Percentiles rank a stretch among this genome's conserved stretches.
phyloP scores from a whole-genome alignment of 352 stramenopile genomes.

The Phytophthora nicotianae region DNA sequence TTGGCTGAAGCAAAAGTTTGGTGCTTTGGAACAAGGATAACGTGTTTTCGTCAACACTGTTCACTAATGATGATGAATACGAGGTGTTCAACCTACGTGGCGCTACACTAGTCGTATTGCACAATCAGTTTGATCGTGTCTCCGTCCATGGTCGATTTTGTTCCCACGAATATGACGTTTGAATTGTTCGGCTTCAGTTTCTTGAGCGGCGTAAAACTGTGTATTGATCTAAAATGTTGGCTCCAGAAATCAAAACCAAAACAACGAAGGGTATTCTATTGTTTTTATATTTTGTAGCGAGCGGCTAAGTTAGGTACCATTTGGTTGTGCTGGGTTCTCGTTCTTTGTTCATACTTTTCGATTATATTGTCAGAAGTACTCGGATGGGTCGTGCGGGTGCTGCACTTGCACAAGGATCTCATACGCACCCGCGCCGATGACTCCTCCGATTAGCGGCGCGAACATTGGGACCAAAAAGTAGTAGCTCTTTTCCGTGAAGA shows the following conservation, averaged over 20 bases:
- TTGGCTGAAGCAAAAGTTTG: background rate
- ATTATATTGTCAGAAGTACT: constrained; percentile 7
- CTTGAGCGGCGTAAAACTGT: too few relatives aligned
- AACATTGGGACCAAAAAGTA: constrained; percentile 77
- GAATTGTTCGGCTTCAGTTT: too few relatives aligned
- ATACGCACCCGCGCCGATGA: constrained; percentile 52
- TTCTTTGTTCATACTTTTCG: constrained; percentile 1
- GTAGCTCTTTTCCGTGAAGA: constrained; percentile 53
- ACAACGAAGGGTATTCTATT: too few relatives aligned
- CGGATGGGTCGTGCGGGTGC: constrained; percentile 37
- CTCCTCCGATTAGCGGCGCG: constrained; percentile 46
- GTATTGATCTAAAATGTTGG: too few relatives aligned
- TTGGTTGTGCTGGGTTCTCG: constrained; percentile 11
- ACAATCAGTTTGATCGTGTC: background rate
- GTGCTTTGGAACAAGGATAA: background rate
- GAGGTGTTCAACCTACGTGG: background rate
- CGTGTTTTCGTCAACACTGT: background rate
- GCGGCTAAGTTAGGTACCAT: background rate
- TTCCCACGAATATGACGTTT: background rate
- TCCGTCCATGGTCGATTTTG: background rate
- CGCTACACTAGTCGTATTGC: background rate
- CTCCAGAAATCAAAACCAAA: too few relatives aligned
- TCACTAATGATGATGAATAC: background rate
- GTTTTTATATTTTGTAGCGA: too few relatives aligned
- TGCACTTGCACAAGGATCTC: constrained; percentile 59